Evolutionary conservation across 2,329 filamentous ascomycete genomes (phyloP), one percentile per base, ranked within the genome.

Genomic region (Botryotinia calthae): DNA sequence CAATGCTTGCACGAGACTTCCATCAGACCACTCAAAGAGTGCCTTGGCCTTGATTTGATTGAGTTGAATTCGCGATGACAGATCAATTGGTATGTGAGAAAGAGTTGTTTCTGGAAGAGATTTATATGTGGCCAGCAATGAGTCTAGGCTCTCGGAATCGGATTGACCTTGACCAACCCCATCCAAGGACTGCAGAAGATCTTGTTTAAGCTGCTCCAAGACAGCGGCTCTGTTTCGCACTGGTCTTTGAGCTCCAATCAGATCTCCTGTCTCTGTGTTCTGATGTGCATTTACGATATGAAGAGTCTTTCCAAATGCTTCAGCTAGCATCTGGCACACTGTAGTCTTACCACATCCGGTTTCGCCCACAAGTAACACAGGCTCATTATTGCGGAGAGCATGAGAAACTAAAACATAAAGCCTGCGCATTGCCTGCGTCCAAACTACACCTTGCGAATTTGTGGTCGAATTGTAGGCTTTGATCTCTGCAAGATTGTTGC

Each of bases 321-420:
- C 92, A 4, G 96, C 94, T 70, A 98, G 87, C 80, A 97, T 87
- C 81, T 99, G 96, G 77, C 94, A 97, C 10, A 99, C 93, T 2
- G 95, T 98, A 0, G 96, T 99, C 84, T 99, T 99, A 74, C 97
- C 96, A 79, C 95, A 98, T 9, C 96, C 96, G 28, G 96, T 99
- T 81, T 99, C 97, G 75, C 96, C 96, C 20, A 99, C 94, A 8
- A 99, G 86, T 31, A 99, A 86, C 4, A 99, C 93, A 0, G 96
- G 96, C 81, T 99, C 96, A 75, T 97, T 94, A 80, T 98, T 96
- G 40, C 88, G 88, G 73, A 99, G 85, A 1, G 96, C 96, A 78
- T 93, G 88, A 8, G 91, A 90, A n/a, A 99, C 94, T 20, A 99
- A 86, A 10, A 97, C 89, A 79, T 95, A 98, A 0, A 99, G 85